These are phyloP conservation scores for Parsonsia alboflavescens DNA, from an alignment of 257 asterid genomes.

Conservation along the genomic window DNA sequence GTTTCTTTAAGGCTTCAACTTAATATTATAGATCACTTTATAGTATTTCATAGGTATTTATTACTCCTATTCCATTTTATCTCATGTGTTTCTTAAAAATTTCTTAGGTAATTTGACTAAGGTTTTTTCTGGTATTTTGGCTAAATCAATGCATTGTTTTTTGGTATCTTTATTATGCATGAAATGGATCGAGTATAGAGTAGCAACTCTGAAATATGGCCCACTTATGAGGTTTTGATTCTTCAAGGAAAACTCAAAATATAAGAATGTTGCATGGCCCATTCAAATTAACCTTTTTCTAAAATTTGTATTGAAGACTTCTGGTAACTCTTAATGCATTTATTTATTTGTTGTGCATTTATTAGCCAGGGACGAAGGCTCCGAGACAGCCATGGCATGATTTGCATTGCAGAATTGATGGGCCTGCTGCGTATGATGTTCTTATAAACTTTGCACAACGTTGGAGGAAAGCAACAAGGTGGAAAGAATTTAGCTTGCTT, in stretches of 20 bases:
- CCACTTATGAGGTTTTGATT: background rate
- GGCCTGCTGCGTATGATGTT: slow-evolving; percentile 97
- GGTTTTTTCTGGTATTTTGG: too few species aligned
- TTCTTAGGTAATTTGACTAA: too few species aligned
- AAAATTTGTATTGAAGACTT: background rate
- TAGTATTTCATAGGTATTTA: too few species aligned
- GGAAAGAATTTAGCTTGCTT: slow-evolving; percentile 78
- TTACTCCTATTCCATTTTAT: too few species aligned
- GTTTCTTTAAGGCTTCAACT: too few species aligned
- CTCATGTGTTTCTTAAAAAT: too few species aligned
- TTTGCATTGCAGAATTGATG: slow-evolving; percentile 82
- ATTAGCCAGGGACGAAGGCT: slow-evolving; percentile 69
- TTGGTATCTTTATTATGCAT: too few species aligned
- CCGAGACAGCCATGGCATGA: slow-evolving; percentile 99
- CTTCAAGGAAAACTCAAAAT: background rate
- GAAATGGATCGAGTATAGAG: too few species aligned
- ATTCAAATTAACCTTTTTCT: background rate
- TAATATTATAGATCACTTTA: too few species aligned
- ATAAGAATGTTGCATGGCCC: background rate
- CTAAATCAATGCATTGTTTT: too few species aligned
- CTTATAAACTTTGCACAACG: slow-evolving; percentile 94
- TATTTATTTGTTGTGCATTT: slow-evolving; percentile 7
- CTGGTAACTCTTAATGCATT: slow-evolving; percentile 13
- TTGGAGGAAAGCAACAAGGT: slow-evolving; percentile 93
- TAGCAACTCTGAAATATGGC: background rate